Conservation (phyloP, 192 early-diverging fungal species). For the Coemansia sp. region DNA sequence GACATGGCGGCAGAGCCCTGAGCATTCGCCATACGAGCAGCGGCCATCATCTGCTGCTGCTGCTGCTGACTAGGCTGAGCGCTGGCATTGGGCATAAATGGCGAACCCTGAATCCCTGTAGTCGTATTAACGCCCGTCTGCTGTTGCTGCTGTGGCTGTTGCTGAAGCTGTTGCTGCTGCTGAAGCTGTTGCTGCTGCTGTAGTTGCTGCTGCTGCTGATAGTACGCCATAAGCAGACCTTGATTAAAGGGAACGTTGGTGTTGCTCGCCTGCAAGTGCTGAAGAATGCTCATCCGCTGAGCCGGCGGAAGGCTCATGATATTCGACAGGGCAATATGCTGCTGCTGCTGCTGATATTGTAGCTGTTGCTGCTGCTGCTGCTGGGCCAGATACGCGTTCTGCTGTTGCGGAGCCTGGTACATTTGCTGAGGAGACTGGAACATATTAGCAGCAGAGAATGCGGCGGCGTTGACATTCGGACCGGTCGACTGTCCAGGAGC, state of each 20-base stretch:
- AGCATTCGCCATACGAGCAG: not conserved
- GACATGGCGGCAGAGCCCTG: not conserved
- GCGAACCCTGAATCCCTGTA: slow-evolving; percentile 16
- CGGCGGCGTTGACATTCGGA: not conserved
- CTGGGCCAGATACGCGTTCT: slow-evolving; percentile 8
- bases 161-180: slow-evolving; percentile 7
- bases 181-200: slow-evolving; percentile 26
- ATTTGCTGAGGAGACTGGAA: slow-evolving; percentile 12
- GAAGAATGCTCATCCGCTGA: slow-evolving; percentile 24
- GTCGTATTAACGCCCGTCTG: slow-evolving; percentile 11
- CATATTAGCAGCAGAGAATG: slow-evolving; percentile 9
- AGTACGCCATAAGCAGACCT: slow-evolving; percentile 15
- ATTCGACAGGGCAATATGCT: slow-evolving; percentile 9
- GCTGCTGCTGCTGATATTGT: slow-evolving; percentile 10
- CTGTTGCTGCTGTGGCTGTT: slow-evolving; percentile 18
- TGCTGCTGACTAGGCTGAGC: not conserved
- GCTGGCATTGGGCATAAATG: slow-evolving; percentile 7
- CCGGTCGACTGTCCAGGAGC: slow-evolving; percentile 8
- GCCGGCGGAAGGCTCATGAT: slow-evolving; percentile 13
- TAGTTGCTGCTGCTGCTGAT: slow-evolving; percentile 19
- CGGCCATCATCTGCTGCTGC: not conserved
- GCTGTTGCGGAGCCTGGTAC: slow-evolving; percentile 10
- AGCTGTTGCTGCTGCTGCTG: slow-evolving; percentile 14
- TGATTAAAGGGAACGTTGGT: slow-evolving; percentile 11
- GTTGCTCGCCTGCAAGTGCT: slow-evolving; percentile 30